Evolutionary conservation across 2,329 filamentous ascomycete genomes (phyloP).

Genomic region (Cladophialophora exuberans): DNA sequence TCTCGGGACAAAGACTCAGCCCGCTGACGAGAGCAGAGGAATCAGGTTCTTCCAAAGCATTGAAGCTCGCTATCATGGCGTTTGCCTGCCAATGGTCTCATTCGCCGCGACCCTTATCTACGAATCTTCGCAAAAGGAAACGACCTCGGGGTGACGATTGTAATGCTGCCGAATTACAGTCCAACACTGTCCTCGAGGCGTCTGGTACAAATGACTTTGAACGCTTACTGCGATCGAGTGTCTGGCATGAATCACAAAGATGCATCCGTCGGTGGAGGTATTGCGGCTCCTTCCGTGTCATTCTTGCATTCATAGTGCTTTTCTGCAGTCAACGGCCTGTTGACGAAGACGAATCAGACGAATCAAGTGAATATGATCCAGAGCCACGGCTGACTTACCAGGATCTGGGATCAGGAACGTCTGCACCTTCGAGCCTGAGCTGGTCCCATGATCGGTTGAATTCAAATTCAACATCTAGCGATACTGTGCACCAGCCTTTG

Average conservation of each 20-base stretch:
- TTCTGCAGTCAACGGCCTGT: background rate
- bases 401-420: background rate
- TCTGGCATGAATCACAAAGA: conserved; percentile 8
- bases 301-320: conserved; percentile 13
- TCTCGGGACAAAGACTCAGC: conserved; percentile 35
- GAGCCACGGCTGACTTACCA: background rate
- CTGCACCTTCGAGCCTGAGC: background rate
- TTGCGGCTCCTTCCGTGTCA: conserved; percentile 8
- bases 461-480: background rate
- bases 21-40: conserved; percentile 43
- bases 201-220: conserved; percentile 1
- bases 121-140: no score
- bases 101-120: conserved; percentile 28
- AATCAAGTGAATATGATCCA: background rate
- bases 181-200: background rate
- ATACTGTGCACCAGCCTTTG: background rate
- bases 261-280: background rate
- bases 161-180: background rate
- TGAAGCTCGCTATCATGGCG: conserved; percentile 47
- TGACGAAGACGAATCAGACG: background rate
- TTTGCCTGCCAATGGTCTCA: conserved; percentile 48
- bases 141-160: no score
- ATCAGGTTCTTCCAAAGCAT: conserved; percentile 41
- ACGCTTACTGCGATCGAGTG: conserved; percentile 7
- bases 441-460: background rate